phyloP scores from a whole-genome alignment of 257 asterid species.

The Solanum boliviense region DNA sequence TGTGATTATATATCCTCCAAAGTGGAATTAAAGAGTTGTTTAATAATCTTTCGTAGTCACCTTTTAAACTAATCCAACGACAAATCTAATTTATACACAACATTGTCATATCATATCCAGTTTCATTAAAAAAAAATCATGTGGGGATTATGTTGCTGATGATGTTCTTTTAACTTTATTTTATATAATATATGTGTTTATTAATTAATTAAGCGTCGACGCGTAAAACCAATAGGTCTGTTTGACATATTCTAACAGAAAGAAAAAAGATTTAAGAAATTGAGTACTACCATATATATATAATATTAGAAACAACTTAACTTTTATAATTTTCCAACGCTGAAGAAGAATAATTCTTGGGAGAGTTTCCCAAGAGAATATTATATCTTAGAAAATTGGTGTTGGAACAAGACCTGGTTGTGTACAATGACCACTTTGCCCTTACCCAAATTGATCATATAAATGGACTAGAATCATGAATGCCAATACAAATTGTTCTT shows the following conservation, averaged over 20 bases:
- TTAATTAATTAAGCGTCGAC: background rate
- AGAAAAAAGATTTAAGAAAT: background rate
- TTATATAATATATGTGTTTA: background rate
- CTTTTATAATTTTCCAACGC: background rate
- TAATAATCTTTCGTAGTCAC: background rate
- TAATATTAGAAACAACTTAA: background rate
- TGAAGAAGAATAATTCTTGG: background rate
- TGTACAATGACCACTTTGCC: slow-evolving; percentile 2
- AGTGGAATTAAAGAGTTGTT: background rate
- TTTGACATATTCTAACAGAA: background rate
- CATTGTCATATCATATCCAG: background rate
- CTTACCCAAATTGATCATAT: background rate
- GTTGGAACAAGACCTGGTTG: slow-evolving; percentile 9
- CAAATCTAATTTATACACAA: background rate
- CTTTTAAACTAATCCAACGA: background rate
- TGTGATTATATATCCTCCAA: background rate
- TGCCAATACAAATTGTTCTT: background rate
- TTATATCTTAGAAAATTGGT: background rate
- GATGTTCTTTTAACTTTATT: background rate
- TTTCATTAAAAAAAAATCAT: background rate
- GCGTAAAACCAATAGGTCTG: background rate
- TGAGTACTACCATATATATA: background rate
- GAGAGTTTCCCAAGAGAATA: background rate
- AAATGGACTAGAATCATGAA: background rate
- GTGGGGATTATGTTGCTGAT: background rate